phyloP scores from a whole-genome alignment of 78 protist genomes.

The Speleostelium caveatum region DNA sequence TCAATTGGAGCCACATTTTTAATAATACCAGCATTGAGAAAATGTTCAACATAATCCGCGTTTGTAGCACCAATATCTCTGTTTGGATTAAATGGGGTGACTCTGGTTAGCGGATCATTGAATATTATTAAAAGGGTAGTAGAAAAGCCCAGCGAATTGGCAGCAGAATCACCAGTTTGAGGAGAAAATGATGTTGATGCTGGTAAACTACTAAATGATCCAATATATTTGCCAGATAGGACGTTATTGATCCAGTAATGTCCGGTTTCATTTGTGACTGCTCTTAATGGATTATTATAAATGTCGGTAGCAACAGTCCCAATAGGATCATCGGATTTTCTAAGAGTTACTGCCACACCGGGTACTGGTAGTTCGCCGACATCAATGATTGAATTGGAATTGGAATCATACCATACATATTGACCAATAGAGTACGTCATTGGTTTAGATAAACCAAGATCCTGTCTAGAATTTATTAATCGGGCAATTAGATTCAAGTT shows the following conservation, averaged over 20 bases:
- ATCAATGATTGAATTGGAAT: conserved; percentile 29
- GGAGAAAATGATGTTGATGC: neutral
- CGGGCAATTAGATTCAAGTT: neutral
- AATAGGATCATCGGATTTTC: neutral
- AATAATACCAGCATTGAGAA: conserved; percentile 49
- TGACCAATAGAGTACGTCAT: conserved; percentile 13
- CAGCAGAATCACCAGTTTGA: neutral
- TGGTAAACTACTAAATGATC: conserved; percentile 2
- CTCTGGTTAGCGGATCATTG: neutral
- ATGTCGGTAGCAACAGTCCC: neutral
- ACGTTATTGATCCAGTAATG: conserved; percentile 33
- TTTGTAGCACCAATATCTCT: conserved; percentile 20
- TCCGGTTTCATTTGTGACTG: conserved; percentile 13
- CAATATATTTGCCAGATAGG: conserved; percentile 35
- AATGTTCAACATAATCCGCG: conserved; percentile 2
- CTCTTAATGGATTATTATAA: conserved; percentile 7
- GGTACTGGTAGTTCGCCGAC: conserved; percentile 1
- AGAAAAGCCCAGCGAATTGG: conserved; percentile 17
- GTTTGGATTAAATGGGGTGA: neutral
- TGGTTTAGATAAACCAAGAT: conserved; percentile 13
- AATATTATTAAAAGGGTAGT: neutral
- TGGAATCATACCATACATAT: conserved; percentile 34
- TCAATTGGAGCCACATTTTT: neutral
- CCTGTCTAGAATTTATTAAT: neutral
- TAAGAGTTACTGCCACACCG: conserved; percentile 2